These are phyloP conservation scores for Candida schatavii DNA, from an alignment of 805 yeast species.

Conservation along the genomic window DNA sequence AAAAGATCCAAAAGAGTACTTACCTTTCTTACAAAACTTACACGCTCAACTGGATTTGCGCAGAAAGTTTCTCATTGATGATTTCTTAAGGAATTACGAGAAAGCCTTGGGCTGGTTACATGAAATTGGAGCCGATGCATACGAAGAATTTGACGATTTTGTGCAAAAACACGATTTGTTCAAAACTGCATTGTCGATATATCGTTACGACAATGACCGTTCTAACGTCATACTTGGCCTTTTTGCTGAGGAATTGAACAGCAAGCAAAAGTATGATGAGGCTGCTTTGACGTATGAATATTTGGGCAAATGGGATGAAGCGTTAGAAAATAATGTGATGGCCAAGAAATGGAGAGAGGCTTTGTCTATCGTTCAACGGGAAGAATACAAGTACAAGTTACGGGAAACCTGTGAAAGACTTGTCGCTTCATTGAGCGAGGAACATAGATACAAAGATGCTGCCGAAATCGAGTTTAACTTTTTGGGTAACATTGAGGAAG, in stretches of 20 bases:
- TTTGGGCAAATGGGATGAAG: constrained; percentile 52
- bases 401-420: constrained; percentile 56
- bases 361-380: constrained; percentile 50
- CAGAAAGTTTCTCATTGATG: constrained; percentile 75
- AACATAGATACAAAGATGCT: constrained; percentile 73
- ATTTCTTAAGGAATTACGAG: constrained; percentile 61
- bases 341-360: constrained; percentile 89
- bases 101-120: constrained; percentile 69
- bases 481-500: constrained; percentile 56
- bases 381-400: constrained; percentile 38
- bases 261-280: constrained; percentile 58
- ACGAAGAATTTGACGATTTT: constrained; percentile 62
- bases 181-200: constrained; percentile 62
- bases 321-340: constrained; percentile 64
- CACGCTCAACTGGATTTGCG: constrained; percentile 66
- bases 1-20: constrained; percentile 94
- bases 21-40: constrained; percentile 84
- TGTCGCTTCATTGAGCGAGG: constrained; percentile 57
- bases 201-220: constrained; percentile 52
- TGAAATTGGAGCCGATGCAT: constrained; percentile 38
- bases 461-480: constrained; percentile 71
- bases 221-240: constrained; percentile 52
- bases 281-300: constrained; percentile 79
- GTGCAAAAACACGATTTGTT: constrained; percentile 69
- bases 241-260: constrained; percentile 62